These are phyloP conservation scores for Tephrocybe sp. DNA, from an alignment of 768 basidiomycete species.

Conservation along the genomic window DNA sequence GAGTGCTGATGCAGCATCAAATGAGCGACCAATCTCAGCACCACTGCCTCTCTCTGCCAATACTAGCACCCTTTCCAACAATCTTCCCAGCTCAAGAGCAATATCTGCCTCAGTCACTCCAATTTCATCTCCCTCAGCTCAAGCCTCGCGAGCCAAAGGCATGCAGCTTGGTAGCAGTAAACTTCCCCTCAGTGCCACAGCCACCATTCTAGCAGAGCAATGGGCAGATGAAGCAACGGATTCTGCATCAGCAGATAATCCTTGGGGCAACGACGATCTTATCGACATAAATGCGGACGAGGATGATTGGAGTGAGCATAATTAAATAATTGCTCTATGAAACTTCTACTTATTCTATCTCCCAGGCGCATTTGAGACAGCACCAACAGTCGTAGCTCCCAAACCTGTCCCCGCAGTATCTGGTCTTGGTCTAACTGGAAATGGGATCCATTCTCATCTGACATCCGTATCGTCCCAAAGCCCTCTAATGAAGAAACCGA, in stretches of 20 bases:
- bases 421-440: background rate
- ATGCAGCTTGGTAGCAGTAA: constrained; percentile 71
- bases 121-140: constrained; percentile 11
- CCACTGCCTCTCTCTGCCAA: constrained; percentile 27
- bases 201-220: constrained; percentile 45
- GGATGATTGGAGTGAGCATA: constrained; percentile 88
- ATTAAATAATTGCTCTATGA: background rate
- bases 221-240: constrained; percentile 55
- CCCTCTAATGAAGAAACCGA: constrained; percentile 10
- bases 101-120: constrained; percentile 9
- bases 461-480: background rate
- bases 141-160: constrained; percentile 44
- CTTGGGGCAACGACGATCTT: constrained; percentile 77
- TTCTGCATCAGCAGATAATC: constrained; percentile 40
- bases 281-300: constrained; percentile 93
- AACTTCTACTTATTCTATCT: constrained; percentile 1
- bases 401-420: constrained; percentile 6
- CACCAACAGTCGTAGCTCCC: constrained; percentile 21
- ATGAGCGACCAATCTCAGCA: constrained; percentile 42
- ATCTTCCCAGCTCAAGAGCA: background rate
- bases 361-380: constrained; percentile 76
- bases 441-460: background rate
- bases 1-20: constrained; percentile 16
- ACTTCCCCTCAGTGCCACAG: constrained; percentile 28
- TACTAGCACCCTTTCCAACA: constrained; percentile 11